Conservation (phyloP, 1,284 basidiomycete species). For the Leccinum fallax region DNA sequence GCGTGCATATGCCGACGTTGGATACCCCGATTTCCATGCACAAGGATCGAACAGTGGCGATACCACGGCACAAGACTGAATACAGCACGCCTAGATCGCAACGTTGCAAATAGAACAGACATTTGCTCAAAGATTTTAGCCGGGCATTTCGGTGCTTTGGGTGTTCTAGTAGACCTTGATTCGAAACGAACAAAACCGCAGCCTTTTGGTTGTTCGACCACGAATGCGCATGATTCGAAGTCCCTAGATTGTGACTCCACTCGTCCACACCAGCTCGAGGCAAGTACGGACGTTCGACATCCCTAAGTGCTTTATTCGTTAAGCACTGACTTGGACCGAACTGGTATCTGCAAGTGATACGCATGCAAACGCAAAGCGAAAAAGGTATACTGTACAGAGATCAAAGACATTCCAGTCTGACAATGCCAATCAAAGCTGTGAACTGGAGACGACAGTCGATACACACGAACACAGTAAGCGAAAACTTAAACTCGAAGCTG, state of each 20-base stretch:
- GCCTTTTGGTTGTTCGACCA: background rate
- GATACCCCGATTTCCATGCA: conserved; percentile 35
- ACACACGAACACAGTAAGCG: background rate
- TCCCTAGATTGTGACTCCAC: background rate
- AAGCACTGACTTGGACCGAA: background rate
- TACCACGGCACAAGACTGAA: background rate
- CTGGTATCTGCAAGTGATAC: background rate
- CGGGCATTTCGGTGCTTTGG: background rate
- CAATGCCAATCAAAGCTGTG: background rate
- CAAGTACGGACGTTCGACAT: background rate
- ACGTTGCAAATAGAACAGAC: background rate
- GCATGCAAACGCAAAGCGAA: background rate
- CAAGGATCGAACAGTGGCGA: background rate
- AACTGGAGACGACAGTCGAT: background rate
- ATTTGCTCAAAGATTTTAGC: background rate
- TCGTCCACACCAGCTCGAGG: background rate
- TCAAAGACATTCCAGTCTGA: background rate
- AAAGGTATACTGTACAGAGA: background rate
- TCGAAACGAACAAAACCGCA: background rate
- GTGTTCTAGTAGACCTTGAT: background rate
- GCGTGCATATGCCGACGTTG: conserved; percentile 49
- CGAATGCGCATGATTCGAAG: background rate
- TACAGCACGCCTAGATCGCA: background rate
- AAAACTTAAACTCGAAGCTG: background rate
- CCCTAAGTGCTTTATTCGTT: background rate